phyloP scores from a whole-genome alignment of 2,329 filamentous ascomycete genomes.

The Tolypocladium amazonense region DNA sequence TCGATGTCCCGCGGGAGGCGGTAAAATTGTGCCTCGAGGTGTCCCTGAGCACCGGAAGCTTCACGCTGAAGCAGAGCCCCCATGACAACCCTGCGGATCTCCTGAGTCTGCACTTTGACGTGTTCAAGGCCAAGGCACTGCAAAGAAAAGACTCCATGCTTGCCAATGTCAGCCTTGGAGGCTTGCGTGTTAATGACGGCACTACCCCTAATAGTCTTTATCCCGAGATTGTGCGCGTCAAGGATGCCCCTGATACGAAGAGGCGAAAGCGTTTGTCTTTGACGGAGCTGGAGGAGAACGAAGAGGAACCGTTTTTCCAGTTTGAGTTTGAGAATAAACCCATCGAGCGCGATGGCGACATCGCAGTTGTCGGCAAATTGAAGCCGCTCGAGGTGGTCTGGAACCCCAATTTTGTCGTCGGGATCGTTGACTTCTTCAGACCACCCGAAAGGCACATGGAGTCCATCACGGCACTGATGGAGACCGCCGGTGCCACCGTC shows the following conservation, averaged over 20 bases:
- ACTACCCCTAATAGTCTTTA: constrained; percentile 87
- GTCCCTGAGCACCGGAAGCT: constrained; percentile 89
- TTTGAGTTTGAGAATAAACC: constrained; percentile 92
- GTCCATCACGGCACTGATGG: constrained; percentile 91
- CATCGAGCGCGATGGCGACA: constrained; percentile 82
- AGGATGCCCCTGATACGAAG: constrained; percentile 58
- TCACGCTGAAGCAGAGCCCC: constrained; percentile 73
- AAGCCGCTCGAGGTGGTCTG: constrained; percentile 96
- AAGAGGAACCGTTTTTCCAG: constrained; percentile 76
- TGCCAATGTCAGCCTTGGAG: constrained; percentile 80
- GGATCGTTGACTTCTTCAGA: constrained; percentile 89
- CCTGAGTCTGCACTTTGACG: constrained; percentile 85
- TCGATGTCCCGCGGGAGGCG: constrained; percentile 83
- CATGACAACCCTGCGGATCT: constrained; percentile 60
- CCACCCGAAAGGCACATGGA: constrained; percentile 97
- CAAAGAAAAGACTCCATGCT: constrained; percentile 87
- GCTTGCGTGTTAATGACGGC: constrained; percentile 88
- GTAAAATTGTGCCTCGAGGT: constrained; percentile 89
- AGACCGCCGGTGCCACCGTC: constrained; percentile 88
- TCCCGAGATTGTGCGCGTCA: constrained; percentile 91
- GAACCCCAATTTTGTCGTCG: constrained; percentile 87
- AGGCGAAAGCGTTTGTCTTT: constrained; percentile 39
- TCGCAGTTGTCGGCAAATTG: constrained; percentile 79
- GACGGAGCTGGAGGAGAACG: constrained; percentile 38
- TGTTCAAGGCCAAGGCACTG: constrained; percentile 81